Conservation (phyloP, 495 filamentous ascomycete genomes). For the Lepraria neglecta region DNA sequence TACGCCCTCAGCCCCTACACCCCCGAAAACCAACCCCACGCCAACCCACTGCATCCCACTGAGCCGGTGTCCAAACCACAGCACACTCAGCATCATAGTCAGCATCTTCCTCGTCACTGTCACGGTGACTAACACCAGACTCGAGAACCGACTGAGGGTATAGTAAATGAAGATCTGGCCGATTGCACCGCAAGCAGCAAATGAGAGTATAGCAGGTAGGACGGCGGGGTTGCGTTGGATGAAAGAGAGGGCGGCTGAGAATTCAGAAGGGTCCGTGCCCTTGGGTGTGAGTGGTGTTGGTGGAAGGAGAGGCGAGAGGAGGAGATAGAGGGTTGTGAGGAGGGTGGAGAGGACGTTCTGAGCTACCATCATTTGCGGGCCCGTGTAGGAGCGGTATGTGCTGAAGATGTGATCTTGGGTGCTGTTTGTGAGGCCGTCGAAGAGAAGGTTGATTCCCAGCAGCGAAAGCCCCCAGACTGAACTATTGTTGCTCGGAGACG, state of each 20-base stretch:
- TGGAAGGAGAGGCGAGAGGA: conserved; percentile 70
- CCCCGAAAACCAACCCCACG: conserved; percentile 87
- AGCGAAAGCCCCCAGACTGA: conserved; percentile 73
- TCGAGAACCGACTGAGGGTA: conserved; percentile 85
- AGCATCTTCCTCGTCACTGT: conserved; percentile 98
- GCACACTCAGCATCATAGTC: conserved; percentile 92
- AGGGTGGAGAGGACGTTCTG: conserved; percentile 78
- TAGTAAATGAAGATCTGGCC: conserved; percentile 98
- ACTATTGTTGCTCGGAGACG: conserved; percentile 32
- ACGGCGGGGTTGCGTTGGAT: conserved; percentile 69
- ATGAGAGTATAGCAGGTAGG: conserved; percentile 77
- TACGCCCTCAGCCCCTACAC: conserved; percentile 81
- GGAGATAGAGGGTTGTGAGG: conserved; percentile 67
- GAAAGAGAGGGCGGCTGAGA: conserved; percentile 73
- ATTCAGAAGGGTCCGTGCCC: conserved; percentile 55
- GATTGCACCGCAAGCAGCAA: conserved; percentile 85
- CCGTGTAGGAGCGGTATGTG: conserved; percentile 68
- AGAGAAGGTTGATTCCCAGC: conserved; percentile 84
- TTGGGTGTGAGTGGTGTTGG: conserved; percentile 53
- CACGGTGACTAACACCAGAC: conserved; percentile 86
- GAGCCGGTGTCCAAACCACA: conserved; percentile 87
- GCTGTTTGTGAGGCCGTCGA: conserved; percentile 92
- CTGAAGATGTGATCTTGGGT: conserved; percentile 94
- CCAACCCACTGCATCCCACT: conserved; percentile 85
- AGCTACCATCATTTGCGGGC: conserved; percentile 99